Conservation (phyloP, 495 filamentous ascomycete genomes). For the Patellaria atrata region DNA sequence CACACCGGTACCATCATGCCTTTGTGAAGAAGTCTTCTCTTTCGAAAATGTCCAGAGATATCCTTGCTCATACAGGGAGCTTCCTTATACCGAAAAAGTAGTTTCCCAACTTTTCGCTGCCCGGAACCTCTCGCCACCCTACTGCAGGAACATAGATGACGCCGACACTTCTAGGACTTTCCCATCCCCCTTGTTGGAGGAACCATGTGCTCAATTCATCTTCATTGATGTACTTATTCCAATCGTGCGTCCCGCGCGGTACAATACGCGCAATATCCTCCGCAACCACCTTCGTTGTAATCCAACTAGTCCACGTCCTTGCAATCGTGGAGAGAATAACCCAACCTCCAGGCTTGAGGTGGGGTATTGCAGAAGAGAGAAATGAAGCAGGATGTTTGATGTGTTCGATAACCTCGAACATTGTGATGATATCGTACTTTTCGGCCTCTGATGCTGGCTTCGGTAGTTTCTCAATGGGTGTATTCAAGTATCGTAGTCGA, state of each 20-base stretch:
- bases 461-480: slow-evolving; percentile 53
- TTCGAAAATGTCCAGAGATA: slow-evolving; percentile 1
- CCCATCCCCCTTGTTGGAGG: slow-evolving; percentile 36
- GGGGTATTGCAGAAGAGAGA: slow-evolving; percentile 48
- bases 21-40: no score
- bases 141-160: slow-evolving; percentile 80
- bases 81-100: slow-evolving; percentile 89
- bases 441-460: slow-evolving; percentile 27
- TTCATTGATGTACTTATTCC: slow-evolving; percentile 86
- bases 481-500: slow-evolving; percentile 55
- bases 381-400: slow-evolving; percentile 59
- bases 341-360: slow-evolving; percentile 85
- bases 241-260: slow-evolving; percentile 86
- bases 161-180: slow-evolving; percentile 51
- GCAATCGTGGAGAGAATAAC: slow-evolving; percentile 82
- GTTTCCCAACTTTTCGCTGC: slow-evolving; percentile 80
- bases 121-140: slow-evolving; percentile 75
- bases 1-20: no score
- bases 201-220: slow-evolving; percentile 57
- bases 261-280: slow-evolving; percentile 83
- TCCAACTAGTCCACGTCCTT: slow-evolving; percentile 68
- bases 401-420: slow-evolving; percentile 94
- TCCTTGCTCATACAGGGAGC: no score
- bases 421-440: slow-evolving; percentile 53
- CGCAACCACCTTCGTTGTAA: slow-evolving; percentile 82